A percentile compares a stretch with the other conserved stretches of the same genome.
These are phyloP conservation scores for Prototheca wickerhamii DNA, from an alignment of 163 green algal species.

Conservation along the genomic window DNA sequence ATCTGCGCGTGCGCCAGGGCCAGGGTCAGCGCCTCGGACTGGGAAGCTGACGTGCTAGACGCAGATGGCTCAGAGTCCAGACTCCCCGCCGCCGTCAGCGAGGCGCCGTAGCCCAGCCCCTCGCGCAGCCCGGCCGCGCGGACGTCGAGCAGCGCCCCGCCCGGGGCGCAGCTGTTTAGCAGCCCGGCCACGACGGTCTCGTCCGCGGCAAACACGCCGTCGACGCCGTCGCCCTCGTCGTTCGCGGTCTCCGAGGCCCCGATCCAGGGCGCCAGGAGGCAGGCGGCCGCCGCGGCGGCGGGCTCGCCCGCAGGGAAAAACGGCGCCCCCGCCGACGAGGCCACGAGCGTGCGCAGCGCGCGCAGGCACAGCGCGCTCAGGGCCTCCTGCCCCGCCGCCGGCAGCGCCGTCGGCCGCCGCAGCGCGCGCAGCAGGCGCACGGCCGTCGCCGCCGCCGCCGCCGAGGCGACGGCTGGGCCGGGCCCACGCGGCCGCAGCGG, in stretches of 20 bases:
- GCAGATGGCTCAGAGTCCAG: neutral
- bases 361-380: conserved; percentile 51
- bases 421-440: conserved; percentile 58
- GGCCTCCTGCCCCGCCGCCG: conserved; percentile 25
- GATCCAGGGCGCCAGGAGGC: neutral
- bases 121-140: conserved; percentile 45
- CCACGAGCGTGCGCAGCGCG: conserved; percentile 17
- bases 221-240: neutral
- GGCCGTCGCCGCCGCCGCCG: conserved; percentile 43
- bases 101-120: conserved; percentile 22
- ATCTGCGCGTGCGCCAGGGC: conserved; percentile 58
- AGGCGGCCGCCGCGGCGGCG: no score
- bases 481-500: neutral
- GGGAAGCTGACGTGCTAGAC: conserved; percentile 9
- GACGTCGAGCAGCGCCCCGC: conserved; percentile 53
- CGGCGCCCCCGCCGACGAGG: no score
- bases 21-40: conserved; percentile 41
- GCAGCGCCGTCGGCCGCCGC: conserved; percentile 24
- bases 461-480: conserved; percentile 12
- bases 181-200: no score
- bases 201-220: no score
- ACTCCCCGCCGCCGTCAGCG: neutral
- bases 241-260: neutral
- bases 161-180: no score
- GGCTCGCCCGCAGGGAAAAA: no score